These are phyloP conservation scores for Mycena filopes DNA, from an alignment of 768 basidiomycete genomes.

Conservation along the genomic window DNA sequence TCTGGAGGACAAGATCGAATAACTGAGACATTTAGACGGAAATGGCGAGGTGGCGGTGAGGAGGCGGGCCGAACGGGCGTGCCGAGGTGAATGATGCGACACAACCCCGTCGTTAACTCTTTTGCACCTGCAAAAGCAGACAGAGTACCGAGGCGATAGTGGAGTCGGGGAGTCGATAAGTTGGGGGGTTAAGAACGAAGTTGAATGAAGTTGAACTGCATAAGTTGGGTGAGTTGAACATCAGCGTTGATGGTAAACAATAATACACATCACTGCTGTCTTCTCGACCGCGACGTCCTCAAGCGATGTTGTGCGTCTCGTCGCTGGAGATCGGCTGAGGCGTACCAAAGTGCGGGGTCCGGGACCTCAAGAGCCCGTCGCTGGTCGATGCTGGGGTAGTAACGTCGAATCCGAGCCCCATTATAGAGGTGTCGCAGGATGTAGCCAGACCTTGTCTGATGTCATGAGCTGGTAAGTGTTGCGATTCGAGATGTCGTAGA, in stretches of 20 bases:
- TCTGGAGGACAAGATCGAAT: no score
- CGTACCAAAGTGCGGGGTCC: conserved; percentile 19
- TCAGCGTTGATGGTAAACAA: not conserved
- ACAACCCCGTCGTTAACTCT: conserved; percentile 28
- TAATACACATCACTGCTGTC: not conserved
- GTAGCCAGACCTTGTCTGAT: conserved; percentile 24
- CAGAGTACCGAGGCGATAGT: not conserved
- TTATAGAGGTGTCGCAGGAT: conserved; percentile 26
- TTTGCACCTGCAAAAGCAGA: conserved; percentile 29
- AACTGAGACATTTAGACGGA: no score
- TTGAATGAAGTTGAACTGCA: not conserved
- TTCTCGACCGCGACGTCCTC: conserved; percentile 1
- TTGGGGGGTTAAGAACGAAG: conserved; percentile 4
- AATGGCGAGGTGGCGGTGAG: no score
- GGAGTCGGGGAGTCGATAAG: not conserved
- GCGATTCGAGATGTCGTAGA: conserved; percentile 20
- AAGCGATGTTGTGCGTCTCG: conserved; percentile 11
- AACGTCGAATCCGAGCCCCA: conserved; percentile 11
- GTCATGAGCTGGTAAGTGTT: conserved; percentile 39
- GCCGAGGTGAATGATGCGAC: conserved; percentile 14
- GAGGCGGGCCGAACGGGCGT: not conserved
- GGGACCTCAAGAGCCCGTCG: conserved; percentile 3
- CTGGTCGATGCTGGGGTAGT: not conserved
- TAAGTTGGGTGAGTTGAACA: not conserved
- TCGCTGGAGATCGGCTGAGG: conserved; percentile 18